Conservation (phyloP, 2,329 filamentous ascomycete genomes). For the Trichoderma koningiopsis region DNA sequence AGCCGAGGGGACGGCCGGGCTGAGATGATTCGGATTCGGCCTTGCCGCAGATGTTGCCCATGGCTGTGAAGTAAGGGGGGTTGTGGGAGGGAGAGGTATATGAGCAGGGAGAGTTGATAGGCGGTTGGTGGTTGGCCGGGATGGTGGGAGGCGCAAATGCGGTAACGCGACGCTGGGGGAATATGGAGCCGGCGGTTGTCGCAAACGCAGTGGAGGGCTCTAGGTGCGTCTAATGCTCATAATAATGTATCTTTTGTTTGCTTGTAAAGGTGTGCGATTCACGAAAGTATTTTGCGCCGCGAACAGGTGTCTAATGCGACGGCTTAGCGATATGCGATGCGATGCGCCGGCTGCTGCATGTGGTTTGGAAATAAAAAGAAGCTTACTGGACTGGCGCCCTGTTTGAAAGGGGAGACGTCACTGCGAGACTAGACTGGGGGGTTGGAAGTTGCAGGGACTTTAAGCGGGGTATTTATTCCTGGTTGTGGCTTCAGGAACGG, state of each 20-base stretch:
- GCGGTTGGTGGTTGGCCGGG: not conserved
- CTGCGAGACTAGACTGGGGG: not conserved
- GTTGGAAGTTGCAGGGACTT: not conserved
- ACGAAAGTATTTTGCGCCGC: not conserved
- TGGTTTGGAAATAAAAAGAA: not conserved
- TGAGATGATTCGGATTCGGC: slow-evolving; percentile 67
- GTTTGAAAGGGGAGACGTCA: not conserved
- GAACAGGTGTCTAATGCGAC: not conserved
- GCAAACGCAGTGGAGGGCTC: not conserved
- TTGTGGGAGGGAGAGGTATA: too few species aligned
- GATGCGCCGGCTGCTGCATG: slow-evolving; percentile 1
- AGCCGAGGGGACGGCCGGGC: slow-evolving; percentile 72
- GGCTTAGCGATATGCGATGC: not conserved
- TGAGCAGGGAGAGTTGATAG: not conserved
- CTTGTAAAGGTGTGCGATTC: not conserved
- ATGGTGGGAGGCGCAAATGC: not conserved
- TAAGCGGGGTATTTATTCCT: not conserved
- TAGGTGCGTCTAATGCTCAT: slow-evolving; percentile 3
- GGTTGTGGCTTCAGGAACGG: not conserved
- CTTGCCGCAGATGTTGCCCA: slow-evolving; percentile 90
- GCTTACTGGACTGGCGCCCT: not conserved
- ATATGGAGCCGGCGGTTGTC: not conserved
- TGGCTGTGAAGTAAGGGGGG: slow-evolving; percentile 41
- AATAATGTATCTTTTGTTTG: not conserved
- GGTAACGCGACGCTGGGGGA: not conserved